Conservation (phyloP, 495 filamentous ascomycete species). For the Aspergillus saccharolyticus region DNA sequence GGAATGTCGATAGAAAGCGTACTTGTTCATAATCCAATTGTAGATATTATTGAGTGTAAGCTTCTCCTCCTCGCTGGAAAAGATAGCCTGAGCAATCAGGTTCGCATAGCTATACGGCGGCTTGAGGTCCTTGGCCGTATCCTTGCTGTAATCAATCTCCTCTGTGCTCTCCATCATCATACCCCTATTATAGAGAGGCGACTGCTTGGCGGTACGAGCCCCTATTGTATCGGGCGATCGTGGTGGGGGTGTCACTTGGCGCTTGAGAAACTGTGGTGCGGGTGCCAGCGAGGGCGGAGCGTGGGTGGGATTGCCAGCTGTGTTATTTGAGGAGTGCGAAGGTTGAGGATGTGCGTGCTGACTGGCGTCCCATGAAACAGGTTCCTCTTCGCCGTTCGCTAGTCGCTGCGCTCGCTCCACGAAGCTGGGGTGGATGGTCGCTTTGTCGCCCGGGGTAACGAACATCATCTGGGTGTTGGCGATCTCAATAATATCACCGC, state of each 20-base stretch:
- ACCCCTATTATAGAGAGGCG: constrained; percentile 57
- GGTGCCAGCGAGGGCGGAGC: constrained; percentile 59
- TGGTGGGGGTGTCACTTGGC: constrained; percentile 63
- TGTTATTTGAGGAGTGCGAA: constrained; percentile 9
- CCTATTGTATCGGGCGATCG: constrained; percentile 41
- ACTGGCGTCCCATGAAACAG: constrained; percentile 32
- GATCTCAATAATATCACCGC: constrained; percentile 86
- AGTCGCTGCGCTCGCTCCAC: constrained; percentile 46
- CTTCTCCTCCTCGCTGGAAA: constrained; percentile 76
- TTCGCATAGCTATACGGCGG: constrained; percentile 95
- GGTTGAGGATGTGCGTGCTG: constrained; percentile 37
- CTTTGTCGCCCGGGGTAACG: constrained; percentile 65
- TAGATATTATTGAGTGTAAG: constrained; percentile 88
- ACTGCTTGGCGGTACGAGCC: constrained; percentile 50
- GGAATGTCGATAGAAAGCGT: constrained; percentile 84
- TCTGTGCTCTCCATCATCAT: constrained; percentile 71
- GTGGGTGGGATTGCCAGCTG: constrained; percentile 21
- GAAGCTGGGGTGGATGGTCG: constrained; percentile 54
- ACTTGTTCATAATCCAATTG: constrained; percentile 79
- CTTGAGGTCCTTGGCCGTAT: constrained; percentile 81
- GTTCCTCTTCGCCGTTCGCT: constrained; percentile 41
- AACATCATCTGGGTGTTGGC: constrained; percentile 97
- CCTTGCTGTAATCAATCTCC: constrained; percentile 78
- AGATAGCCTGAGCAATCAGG: constrained; percentile 92
- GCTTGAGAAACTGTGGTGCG: constrained; percentile 62